Evolutionary conservation across 2,329 filamentous ascomycete genomes (phyloP).

Genomic region (Pseudopyricularia javanii): DNA sequence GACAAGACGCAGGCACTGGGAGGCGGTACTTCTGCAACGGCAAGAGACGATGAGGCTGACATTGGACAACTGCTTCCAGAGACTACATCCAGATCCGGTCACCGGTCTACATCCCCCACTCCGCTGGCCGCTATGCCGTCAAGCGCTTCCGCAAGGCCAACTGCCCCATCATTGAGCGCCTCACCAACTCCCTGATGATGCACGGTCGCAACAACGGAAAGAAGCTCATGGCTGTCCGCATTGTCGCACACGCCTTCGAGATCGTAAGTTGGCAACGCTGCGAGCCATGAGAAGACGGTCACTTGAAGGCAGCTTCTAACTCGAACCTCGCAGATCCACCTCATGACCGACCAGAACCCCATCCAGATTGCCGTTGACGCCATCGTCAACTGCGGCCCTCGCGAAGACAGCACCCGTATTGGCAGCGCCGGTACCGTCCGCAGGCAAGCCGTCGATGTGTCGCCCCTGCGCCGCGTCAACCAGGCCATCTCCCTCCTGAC

Average conservation of each 20-base stretch:
- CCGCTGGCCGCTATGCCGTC: constrained; percentile 93
- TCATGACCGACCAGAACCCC: constrained; percentile 99
- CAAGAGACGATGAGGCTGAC: background rate
- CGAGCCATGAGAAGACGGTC: background rate
- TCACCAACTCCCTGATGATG: constrained; percentile 99
- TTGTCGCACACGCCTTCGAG: constrained; percentile 97
- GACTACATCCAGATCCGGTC: constrained; percentile 99
- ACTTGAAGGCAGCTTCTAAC: constrained; percentile 15
- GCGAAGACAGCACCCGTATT: constrained; percentile 99
- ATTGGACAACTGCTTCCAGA: constrained; percentile 36
- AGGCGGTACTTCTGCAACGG: background rate
- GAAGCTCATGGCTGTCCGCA: constrained; percentile 99
- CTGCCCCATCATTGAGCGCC: constrained; percentile 99
- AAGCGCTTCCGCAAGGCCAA: constrained; percentile 99
- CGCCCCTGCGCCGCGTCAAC: constrained; percentile 98
- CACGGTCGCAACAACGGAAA: constrained; percentile 99
- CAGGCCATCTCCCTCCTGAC: constrained; percentile 98
- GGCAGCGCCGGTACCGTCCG: constrained; percentile 99
- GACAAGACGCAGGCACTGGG: background rate
- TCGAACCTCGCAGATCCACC: constrained; percentile 64
- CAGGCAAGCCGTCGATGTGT: constrained; percentile 99
- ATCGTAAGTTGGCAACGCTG: constrained; percentile 52
- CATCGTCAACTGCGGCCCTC: constrained; percentile 99
- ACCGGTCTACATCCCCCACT: constrained; percentile 98
- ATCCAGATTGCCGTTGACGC: constrained; percentile 99